phyloP scores from a whole-genome alignment of 306 rosid genomes.

The Begonia fuchsioides region DNA sequence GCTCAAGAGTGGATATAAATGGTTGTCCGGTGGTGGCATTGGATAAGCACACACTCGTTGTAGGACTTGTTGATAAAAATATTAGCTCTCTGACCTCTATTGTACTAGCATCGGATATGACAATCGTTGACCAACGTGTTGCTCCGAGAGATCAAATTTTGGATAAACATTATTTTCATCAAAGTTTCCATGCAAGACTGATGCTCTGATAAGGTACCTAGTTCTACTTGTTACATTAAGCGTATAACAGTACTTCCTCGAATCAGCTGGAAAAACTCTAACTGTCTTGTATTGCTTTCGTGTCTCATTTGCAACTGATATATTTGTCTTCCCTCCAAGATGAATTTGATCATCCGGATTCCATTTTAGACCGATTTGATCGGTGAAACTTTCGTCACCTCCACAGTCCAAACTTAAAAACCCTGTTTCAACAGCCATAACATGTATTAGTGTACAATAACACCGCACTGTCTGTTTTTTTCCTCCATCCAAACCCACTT shows the following conservation, averaged over 20 bases:
- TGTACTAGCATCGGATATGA: slow-evolving; percentile 63
- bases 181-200: slow-evolving; percentile 90
- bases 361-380: slow-evolving; percentile 75
- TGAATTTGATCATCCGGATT: slow-evolving; percentile 39
- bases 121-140: slow-evolving; percentile 84
- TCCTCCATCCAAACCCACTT: no score
- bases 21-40: slow-evolving; percentile 97
- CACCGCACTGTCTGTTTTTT: no score
- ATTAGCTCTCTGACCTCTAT: slow-evolving; percentile 61
- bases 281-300: slow-evolving; percentile 58
- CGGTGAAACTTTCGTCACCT: slow-evolving; percentile 51
- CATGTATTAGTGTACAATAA: no score
- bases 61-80: slow-evolving; percentile 65
- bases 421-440: slow-evolving; percentile 32
- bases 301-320: slow-evolving; percentile 56
- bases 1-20: slow-evolving; percentile 93
- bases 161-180: slow-evolving; percentile 83
- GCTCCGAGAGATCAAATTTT: slow-evolving; percentile 86
- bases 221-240: slow-evolving; percentile 72
- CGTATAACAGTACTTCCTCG: slow-evolving; percentile 76
- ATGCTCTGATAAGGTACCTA: slow-evolving; percentile 68
- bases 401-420: slow-evolving; percentile 95
- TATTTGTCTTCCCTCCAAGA: slow-evolving; percentile 41
- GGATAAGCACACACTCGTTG: slow-evolving; percentile 74
- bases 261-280: slow-evolving; percentile 78